A percentile compares a stretch with the other conserved stretches of the same genome.
Conservation (phyloP, 148 eudicot species). For the Silene conica region DNA sequence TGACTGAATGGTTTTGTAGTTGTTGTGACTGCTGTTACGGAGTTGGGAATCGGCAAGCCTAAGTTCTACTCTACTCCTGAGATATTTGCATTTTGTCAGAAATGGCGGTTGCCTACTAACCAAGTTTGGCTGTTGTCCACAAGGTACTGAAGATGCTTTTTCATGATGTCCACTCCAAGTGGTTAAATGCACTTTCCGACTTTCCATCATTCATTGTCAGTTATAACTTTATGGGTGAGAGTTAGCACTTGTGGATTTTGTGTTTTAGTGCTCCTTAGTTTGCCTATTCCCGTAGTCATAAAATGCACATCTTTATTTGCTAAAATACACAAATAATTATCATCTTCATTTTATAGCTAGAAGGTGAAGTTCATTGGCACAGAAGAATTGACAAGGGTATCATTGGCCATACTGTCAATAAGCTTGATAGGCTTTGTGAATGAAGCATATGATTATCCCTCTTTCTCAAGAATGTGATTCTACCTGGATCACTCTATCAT, state of each 20-base stretch:
- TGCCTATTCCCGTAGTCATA: background rate
- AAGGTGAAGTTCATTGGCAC: background rate
- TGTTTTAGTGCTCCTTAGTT: background rate
- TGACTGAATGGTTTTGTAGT: slow-evolving; percentile 37
- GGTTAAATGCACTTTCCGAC: background rate
- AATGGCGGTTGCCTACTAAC: slow-evolving; percentile 93
- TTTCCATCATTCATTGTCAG: background rate
- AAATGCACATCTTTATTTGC: background rate
- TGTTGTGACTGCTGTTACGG: slow-evolving; percentile 94
- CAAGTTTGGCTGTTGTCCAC: slow-evolving; percentile 96
- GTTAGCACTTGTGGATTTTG: slow-evolving; percentile 6
- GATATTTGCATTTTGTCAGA: slow-evolving; percentile 77
- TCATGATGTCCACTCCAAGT: background rate
- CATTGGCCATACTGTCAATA: background rate
- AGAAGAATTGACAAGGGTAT: background rate
- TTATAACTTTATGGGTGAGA: background rate
- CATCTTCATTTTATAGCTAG: background rate
- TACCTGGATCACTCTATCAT: slow-evolving; percentile 2
- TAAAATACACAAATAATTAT: background rate
- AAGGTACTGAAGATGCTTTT: slow-evolving; percentile 38
- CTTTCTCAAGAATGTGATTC: background rate
- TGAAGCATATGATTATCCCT: background rate
- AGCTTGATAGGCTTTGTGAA: slow-evolving; percentile 1
- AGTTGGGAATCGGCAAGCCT: slow-evolving; percentile 78
- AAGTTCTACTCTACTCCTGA: slow-evolving; percentile 94